These are phyloP conservation scores for Incumbomyces delicatus DNA, from an alignment of 2,329 filamentous ascomycete genomes.

Conservation along the genomic window DNA sequence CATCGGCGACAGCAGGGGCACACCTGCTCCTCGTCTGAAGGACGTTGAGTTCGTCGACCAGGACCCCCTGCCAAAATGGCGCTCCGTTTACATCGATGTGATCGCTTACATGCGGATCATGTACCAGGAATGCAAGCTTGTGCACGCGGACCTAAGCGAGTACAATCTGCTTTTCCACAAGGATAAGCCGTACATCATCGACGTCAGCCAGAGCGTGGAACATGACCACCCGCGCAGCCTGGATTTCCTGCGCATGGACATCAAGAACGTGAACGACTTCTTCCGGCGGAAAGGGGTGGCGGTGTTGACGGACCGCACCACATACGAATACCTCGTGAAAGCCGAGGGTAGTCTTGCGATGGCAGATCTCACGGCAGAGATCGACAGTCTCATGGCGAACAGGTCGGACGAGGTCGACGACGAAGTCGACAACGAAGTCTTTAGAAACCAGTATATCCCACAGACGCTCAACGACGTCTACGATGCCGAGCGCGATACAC, in stretches of 20 bases:
- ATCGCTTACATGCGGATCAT: conserved; percentile 82
- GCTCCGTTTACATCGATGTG: conserved; percentile 68
- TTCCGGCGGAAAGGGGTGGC: conserved; percentile 80
- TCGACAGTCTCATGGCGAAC: conserved; percentile 59
- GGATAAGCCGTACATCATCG: conserved; percentile 78
- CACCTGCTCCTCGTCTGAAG: conserved; percentile 77
- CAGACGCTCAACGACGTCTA: conserved; percentile 94
- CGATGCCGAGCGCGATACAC: conserved; percentile 83
- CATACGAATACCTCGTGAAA: conserved; percentile 74
- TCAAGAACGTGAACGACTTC: conserved; percentile 93
- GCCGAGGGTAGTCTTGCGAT: conserved; percentile 47
- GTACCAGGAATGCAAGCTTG: conserved; percentile 83
- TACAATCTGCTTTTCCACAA: conserved; percentile 94
- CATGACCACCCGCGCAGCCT: conserved; percentile 87
- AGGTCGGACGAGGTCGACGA: conserved; percentile 38
- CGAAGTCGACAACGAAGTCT: conserved; percentile 81
- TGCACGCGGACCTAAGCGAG: conserved; percentile 94
- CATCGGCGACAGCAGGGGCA: conserved; percentile 67
- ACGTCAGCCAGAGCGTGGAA: conserved; percentile 95
- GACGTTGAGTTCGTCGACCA: conserved; percentile 68
- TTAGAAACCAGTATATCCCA: conserved; percentile 91
- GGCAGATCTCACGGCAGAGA: conserved; percentile 48
- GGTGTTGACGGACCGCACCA: conserved; percentile 63
- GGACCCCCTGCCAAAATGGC: conserved; percentile 64
- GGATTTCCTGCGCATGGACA: conserved; percentile 94